Conservation (phyloP, 106 monocot genomes). For the Dendrobium nobile region DNA sequence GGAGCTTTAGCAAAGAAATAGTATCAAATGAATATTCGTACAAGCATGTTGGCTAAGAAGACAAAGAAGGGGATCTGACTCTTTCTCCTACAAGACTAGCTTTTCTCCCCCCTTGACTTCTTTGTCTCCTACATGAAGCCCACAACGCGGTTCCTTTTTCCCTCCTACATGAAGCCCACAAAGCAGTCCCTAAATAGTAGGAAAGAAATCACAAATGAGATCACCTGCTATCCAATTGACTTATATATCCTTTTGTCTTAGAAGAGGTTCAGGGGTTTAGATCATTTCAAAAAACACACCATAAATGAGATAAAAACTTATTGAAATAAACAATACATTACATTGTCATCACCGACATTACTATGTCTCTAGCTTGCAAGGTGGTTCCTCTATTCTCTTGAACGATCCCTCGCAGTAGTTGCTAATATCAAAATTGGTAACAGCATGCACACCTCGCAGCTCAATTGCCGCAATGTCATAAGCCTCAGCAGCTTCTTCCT, state of each 20-base stretch:
- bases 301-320: background rate
- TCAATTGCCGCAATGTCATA: constrained; percentile 59
- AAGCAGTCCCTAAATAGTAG: background rate
- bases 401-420: constrained; percentile 38
- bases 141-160: background rate
- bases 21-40: no score
- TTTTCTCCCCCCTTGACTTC: no score
- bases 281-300: background rate
- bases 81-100: no score
- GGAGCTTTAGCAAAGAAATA: no score
- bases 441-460: constrained; percentile 52
- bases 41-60: no score
- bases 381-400: constrained; percentile 11
- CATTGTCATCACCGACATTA: background rate
- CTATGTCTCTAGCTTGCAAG: constrained; percentile 18
- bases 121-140: background rate
- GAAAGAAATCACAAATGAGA: background rate
- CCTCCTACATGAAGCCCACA: background rate
- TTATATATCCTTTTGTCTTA: background rate
- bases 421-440: constrained; percentile 55
- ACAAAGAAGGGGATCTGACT: no score
- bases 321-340: constrained; percentile 5
- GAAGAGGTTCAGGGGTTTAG: background rate
- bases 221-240: no score
- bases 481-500: constrained; percentile 56